These are phyloP conservation scores for Achaetomium macrosporum DNA, from an alignment of 2,329 filamentous ascomycete genomes.

Conservation along the genomic window DNA sequence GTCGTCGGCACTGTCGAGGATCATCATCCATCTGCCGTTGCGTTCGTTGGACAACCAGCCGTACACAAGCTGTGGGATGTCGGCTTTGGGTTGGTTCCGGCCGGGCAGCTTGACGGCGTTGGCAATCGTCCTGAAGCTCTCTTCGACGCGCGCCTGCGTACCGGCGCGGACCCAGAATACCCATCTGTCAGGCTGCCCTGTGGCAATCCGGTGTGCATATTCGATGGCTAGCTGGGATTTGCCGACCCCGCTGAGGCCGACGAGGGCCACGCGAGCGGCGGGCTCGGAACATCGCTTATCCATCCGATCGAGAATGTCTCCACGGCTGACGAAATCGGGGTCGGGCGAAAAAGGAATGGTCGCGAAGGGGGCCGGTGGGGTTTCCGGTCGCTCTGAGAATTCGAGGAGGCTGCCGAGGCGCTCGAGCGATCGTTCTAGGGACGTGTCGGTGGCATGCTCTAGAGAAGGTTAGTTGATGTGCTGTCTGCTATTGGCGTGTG, in stretches of 20 bases:
- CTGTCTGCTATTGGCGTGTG: background rate
- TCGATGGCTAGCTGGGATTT: background rate
- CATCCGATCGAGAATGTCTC: background rate
- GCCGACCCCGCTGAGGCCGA: background rate
- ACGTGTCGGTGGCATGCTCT: background rate
- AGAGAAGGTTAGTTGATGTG: background rate
- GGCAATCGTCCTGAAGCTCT: slow-evolving; percentile 31
- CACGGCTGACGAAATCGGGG: background rate
- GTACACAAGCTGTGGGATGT: slow-evolving; percentile 26
- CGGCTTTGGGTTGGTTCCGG: slow-evolving; percentile 20
- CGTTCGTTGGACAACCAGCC: slow-evolving; percentile 29
- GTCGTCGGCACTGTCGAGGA: slow-evolving; percentile 36
- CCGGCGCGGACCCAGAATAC: slow-evolving; percentile 10
- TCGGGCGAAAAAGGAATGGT: background rate
- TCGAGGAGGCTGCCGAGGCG: background rate
- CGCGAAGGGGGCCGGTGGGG: background rate
- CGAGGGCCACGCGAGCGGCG: background rate
- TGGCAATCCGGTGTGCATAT: background rate
- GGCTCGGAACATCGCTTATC: background rate
- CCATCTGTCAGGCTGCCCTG: background rate
- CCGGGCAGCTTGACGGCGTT: slow-evolving; percentile 25
- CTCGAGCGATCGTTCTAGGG: background rate
- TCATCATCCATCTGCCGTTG: slow-evolving; percentile 30
- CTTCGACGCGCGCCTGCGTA: slow-evolving; percentile 26
- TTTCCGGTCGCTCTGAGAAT: too few relatives aligned